A percentile compares a stretch with the other conserved stretches of the same genome.
These are phyloP conservation scores for Medakamo hakoo DNA, from an alignment of 139 green algal genomes.

Conservation along the genomic window DNA sequence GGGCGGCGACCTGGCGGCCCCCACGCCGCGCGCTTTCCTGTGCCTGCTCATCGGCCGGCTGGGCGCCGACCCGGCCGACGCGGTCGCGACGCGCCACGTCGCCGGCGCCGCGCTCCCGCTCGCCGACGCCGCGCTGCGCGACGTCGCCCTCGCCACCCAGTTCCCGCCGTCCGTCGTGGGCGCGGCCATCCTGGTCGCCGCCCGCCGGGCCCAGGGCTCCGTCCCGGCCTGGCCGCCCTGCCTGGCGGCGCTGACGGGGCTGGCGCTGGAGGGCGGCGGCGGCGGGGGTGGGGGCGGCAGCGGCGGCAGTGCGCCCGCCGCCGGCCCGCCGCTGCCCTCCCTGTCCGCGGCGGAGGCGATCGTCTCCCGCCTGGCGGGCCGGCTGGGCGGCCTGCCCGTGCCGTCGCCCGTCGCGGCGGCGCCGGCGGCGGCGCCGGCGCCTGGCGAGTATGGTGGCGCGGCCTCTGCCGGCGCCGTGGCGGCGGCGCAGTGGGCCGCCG, in stretches of 20 bases:
- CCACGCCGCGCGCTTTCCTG: conserved; percentile 35
- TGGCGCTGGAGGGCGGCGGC: neutral
- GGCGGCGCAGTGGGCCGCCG: neutral
- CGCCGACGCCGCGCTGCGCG: conserved; percentile 9
- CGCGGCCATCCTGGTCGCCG: conserved; percentile 20
- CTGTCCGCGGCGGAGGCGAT: neutral
- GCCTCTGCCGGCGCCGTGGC: neutral
- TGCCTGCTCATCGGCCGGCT: conserved; percentile 65
- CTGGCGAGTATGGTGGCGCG: too few species aligned
- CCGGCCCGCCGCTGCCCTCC: too few species aligned
- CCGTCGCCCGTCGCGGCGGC: too few species aligned
- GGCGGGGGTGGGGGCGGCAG: too few species aligned
- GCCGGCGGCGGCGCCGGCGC: too few species aligned
- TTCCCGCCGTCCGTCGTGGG: neutral
- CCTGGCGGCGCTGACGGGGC: conserved; percentile 19
- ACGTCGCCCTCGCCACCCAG: conserved; percentile 1
- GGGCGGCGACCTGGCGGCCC: conserved; percentile 22
- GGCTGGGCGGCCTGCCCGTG: too few species aligned
- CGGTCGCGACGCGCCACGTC: neutral
- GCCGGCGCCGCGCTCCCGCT: conserved; percentile 17
- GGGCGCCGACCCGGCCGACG: conserved; percentile 17
- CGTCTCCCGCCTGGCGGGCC: neutral
- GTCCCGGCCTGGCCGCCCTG: conserved; percentile 26
- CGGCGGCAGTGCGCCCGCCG: too few species aligned
- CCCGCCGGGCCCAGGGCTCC: conserved; percentile 5